These are phyloP conservation scores for Apodospora peruviana DNA, from an alignment of 495 filamentous ascomycete genomes.

Conservation along the genomic window DNA sequence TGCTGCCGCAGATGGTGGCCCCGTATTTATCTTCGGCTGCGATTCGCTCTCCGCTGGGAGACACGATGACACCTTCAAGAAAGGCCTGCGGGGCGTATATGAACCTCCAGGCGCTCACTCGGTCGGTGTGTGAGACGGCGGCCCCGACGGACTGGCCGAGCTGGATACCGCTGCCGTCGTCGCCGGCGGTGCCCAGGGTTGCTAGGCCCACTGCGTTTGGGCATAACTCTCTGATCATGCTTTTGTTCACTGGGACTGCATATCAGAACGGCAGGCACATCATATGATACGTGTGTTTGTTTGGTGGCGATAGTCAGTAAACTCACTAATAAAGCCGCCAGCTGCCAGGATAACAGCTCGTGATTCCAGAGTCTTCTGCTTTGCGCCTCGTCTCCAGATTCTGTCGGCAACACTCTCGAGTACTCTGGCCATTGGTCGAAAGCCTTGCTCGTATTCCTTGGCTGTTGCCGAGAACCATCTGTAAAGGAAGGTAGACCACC, in stretches of 20 bases:
- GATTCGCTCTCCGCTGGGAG: constrained; percentile 1
- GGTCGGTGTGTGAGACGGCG: neutral
- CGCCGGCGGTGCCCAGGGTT: neutral
- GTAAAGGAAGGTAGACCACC: neutral
- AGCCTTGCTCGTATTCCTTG: neutral
- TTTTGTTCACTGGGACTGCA: neutral
- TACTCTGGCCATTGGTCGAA: neutral
- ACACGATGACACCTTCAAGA: neutral
- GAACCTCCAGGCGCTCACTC: neutral
- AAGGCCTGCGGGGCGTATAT: neutral
- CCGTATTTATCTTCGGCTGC: constrained; percentile 3
- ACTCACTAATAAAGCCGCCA: neutral
- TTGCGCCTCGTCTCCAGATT: neutral
- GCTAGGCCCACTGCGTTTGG: neutral
- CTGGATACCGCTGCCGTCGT: neutral
- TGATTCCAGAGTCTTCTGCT: neutral
- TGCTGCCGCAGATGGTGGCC: neutral
- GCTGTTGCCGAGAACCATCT: neutral
- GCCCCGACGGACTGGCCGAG: neutral
- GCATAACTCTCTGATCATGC: neutral
- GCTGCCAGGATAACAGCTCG: neutral
- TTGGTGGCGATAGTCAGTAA: too few species aligned
- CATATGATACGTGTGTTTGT: too few species aligned
- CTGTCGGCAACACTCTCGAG: neutral
- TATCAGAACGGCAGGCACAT: too few species aligned